These are phyloP conservation scores for Allium fistulosum DNA, from an alignment of 106 monocot genomes.

Conservation along the genomic window DNA sequence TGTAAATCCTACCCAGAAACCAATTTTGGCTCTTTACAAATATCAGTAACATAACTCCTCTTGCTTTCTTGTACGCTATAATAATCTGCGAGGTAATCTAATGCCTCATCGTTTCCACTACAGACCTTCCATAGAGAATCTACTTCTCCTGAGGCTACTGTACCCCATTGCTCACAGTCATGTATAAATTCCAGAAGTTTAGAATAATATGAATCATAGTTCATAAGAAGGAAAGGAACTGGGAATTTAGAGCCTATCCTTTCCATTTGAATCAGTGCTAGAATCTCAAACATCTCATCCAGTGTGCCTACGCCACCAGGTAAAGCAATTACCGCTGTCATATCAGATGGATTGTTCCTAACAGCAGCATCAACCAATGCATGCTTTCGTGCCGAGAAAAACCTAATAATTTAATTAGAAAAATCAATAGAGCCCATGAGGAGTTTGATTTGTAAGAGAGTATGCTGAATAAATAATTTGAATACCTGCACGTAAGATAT, in stretches of 20 bases:
- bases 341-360: slow-evolving; percentile 46
- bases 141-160: slow-evolving; percentile 61
- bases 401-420: slow-evolving; percentile 26
- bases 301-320: slow-evolving; percentile 90
- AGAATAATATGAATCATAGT: slow-evolving; percentile 83
- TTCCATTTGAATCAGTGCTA: slow-evolving; percentile 73
- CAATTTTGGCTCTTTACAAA: not conserved
- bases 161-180: slow-evolving; percentile 71
- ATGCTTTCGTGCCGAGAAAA: slow-evolving; percentile 92
- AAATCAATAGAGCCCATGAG: too few relatives aligned
- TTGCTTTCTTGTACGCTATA: slow-evolving; percentile 28
- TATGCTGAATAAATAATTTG: too few relatives aligned
- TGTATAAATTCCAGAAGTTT: slow-evolving; percentile 73
- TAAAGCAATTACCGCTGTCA: slow-evolving; percentile 75
- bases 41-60: slow-evolving; percentile 9
- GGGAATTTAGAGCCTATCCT: slow-evolving; percentile 74
- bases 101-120: slow-evolving; percentile 55
- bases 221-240: slow-evolving; percentile 80
- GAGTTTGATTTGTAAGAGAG: too few relatives aligned
- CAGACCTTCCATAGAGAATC: slow-evolving; percentile 76
- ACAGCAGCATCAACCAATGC: slow-evolving; percentile 81
- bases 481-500: slow-evolving; percentile 88
- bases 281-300: slow-evolving; percentile 89
- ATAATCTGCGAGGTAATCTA: slow-evolving; percentile 70
- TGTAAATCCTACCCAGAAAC: not conserved